A percentile compares a stretch with the other conserved stretches of the same genome.
Evolutionary conservation across 305 asterid species (phyloP).

Genomic region (Fraxinus baroniana): DNA sequence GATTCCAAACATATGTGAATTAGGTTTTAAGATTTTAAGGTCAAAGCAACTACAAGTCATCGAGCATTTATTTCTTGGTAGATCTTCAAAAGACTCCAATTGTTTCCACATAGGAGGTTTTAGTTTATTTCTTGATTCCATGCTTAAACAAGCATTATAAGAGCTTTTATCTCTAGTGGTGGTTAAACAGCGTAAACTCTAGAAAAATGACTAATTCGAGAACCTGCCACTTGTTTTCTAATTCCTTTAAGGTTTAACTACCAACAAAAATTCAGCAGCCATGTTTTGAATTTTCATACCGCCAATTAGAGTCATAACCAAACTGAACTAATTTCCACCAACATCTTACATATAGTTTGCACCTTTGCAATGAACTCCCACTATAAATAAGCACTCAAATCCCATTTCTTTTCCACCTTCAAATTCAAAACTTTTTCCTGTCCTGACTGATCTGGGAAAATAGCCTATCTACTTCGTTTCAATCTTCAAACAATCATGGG

Average conservation of each 20-base stretch:
- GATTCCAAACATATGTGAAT: not conserved
- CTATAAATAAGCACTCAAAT: not conserved
- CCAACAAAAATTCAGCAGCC: not conserved
- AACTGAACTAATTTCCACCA: not conserved
- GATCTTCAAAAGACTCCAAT: not conserved
- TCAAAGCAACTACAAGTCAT: not conserved
- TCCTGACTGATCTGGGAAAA: not conserved
- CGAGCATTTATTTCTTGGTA: not conserved
- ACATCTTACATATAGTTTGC: not conserved
- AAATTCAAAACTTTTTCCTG: not conserved
- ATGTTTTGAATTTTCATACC: not conserved
- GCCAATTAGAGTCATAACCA: not conserved
- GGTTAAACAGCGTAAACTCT: not conserved
- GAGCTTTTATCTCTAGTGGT: not conserved
- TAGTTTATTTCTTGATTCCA: not conserved
- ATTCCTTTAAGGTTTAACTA: not conserved
- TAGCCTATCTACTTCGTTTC: not conserved
- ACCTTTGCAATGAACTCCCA: not conserved
- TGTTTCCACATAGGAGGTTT: not conserved
- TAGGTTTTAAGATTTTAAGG: not conserved
- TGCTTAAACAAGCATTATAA: not conserved
- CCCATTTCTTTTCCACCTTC: not conserved
- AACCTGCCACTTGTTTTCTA: not conserved
- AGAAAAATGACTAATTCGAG: not conserved
- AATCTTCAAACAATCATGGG: not conserved